Base-by-base conservation (phyloP, 306 rosid species). In the Clitoria ternatea region DNA sequence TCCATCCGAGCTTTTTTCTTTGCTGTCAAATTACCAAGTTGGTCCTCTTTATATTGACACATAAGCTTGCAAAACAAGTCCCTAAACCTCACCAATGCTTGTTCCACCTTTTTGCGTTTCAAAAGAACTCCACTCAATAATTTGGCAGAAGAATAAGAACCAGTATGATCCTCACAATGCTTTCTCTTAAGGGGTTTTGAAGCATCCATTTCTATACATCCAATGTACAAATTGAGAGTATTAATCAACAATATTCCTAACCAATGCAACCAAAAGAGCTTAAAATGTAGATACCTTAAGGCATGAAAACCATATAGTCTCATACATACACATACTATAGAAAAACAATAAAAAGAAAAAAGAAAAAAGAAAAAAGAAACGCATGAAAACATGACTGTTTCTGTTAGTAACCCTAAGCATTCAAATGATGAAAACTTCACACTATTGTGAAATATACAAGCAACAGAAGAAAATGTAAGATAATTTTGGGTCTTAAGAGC, bases 31-130 rank as follows among this genome's bases (percentile, higher is more conserved):
- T 61, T 9, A 7, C 2, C 14, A 36, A 2, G 15, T 2, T 2
- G 1, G 0, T 63, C 30, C 6, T 24, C 23, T 20, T 43, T 17
- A 0, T 19, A 26, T 8, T 62, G 7, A 9, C 19, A 9, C 19
- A 27, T 6, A 3, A 54, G 20, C 7, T 75, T 14, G 0, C n/a
- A 3, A 8, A 14, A 30, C 56, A 43, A 2, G 18, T 59, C 24
- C 20, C 42, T 27, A 39, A 54, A 83, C 2, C 9, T 11, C 7
- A 1, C 3, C 66, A 83, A 72, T 52, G 78, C 74, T 60, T 69
- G 22, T 7, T 44, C 11, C 47, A 83, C 82, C 44, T 43, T 76
- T 22, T 9, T 5, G 45, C 66, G 76, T 13, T 59, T 44, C 12
- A 47, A 0, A 24, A 0, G 4, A 33, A 11, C 17, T 52, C 23